Base-by-base conservation (phyloP, 352 stramenopile genomes). In the Phytopythium helicoides region DNA sequence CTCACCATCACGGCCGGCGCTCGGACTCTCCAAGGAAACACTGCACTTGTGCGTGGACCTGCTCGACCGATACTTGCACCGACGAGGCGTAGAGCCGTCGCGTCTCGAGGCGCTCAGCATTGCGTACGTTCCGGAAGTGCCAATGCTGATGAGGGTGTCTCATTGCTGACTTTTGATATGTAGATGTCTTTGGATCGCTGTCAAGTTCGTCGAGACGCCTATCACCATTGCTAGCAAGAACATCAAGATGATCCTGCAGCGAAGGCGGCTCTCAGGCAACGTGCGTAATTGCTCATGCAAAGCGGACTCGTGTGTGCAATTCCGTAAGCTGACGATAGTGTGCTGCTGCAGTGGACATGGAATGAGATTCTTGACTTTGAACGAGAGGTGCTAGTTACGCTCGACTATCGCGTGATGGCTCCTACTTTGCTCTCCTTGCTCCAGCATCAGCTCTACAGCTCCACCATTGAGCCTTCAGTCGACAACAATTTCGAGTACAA, bases 201-300 rank as follows among this genome's bases (percentile, higher is more conserved):
- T 86, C 61, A 87, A 89, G 62, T 87, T 89, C 31, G 66, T 82
- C 7, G 74, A 89, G 54, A 86, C 76, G 0, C 69, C 76, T 1
- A 62, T 59, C 38, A 89, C 71, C 21, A 87, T 87, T 54, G 64
- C 50, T 3, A 55, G 69, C 25, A 85, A 86, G 47, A 58, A 46
- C 19, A 83, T 89, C 53, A 87, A 87, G 54, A 60, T 68, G 25
- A 87, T 85, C 55, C 51, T 87, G 4, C 73, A 89, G 58, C 64
- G 72, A 22, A 61, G 78, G 26, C 65, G 73, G 15, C 68, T 79
- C 25, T 81, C 78, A 2, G 74, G 78, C 56, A 87, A 89, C 51
- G 77, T 88, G 69, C 28, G 72, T 68, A 5, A 8, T 5, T n/a
- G 19, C 3, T 8, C 14, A 16, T 11, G 21, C 14, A 19, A n/a